Percentiles rank a stretch among this genome's conserved stretches.
Conservation (phyloP, 371 early-diverging fungal species). For the Mortierella sp. region DNA sequence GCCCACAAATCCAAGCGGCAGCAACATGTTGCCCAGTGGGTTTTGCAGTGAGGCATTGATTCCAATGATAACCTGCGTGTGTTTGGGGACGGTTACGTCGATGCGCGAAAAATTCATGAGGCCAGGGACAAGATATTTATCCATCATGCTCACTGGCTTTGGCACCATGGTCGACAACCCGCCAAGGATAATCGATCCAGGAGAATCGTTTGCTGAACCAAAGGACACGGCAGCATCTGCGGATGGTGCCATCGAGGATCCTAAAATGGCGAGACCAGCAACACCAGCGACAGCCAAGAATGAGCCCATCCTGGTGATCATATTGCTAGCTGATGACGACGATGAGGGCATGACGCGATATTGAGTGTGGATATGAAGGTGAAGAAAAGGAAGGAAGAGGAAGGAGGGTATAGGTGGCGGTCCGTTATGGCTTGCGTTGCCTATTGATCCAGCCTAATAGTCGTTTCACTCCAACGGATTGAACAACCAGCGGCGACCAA, state of each 20-base stretch:
- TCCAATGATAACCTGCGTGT: conserved; percentile 27
- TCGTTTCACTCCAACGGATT: too few relatives aligned
- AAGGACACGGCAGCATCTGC: conserved; percentile 38
- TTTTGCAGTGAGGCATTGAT: conserved; percentile 28
- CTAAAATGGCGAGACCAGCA: conserved; percentile 38
- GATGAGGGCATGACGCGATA: conserved; percentile 21
- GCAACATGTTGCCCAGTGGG: conserved; percentile 25
- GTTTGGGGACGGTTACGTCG: conserved; percentile 22
- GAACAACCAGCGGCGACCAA: conserved; percentile 23
- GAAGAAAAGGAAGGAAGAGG: conserved; percentile 1
- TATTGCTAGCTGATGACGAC: conserved; percentile 16
- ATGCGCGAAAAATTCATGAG: conserved; percentile 38
- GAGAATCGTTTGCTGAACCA: conserved; percentile 22
- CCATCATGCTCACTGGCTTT: conserved; percentile 35
- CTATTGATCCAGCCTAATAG: conserved; percentile 25
- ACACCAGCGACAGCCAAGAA: conserved; percentile 40
- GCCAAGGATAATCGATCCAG: conserved; percentile 39
- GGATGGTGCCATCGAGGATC: conserved; percentile 30
- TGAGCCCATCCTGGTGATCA: conserved; percentile 26
- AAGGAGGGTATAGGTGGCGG: conserved; percentile 15
- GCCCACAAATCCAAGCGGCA: conserved; percentile 36
- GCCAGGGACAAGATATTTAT: conserved; percentile 49
- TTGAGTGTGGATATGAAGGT: background rate
- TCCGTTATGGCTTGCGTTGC: conserved; percentile 28
- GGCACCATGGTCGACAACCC: conserved; percentile 35